A percentile compares a stretch with the other conserved stretches of the same genome.
These are phyloP conservation scores for Amylocarpus encephaloides DNA, from an alignment of 2,329 filamentous ascomycete species.

Conservation along the genomic window DNA sequence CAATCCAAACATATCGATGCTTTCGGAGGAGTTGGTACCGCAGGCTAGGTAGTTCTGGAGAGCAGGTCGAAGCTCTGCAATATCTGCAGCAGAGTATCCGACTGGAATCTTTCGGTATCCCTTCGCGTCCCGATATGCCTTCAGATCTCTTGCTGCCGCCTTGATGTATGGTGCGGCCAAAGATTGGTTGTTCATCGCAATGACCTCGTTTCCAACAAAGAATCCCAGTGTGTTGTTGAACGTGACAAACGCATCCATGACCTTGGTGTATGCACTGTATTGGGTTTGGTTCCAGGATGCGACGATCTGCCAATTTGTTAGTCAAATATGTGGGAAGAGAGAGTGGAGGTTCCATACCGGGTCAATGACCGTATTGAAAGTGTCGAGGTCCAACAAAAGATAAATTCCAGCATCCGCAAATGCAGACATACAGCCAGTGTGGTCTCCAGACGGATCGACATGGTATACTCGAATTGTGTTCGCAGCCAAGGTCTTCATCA, in stretches of 20 bases:
- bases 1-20: constrained; percentile 74
- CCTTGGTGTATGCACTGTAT: constrained; percentile 41
- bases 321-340: not conserved
- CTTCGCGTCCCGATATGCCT: constrained; percentile 69
- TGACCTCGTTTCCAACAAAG: constrained; percentile 84
- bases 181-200: constrained; percentile 55
- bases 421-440: constrained; percentile 73
- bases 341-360: constrained; percentile 40
- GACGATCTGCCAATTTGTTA: constrained; percentile 37
- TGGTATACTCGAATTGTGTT: constrained; percentile 88
- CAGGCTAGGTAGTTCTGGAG: constrained; percentile 71
- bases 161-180: constrained; percentile 75
- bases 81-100: constrained; percentile 84
- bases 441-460: constrained; percentile 65
- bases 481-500: constrained; percentile 75
- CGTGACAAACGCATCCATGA: constrained; percentile 31
- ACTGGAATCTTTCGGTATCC: constrained; percentile 75
- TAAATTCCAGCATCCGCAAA: constrained; percentile 80
- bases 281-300: constrained; percentile 71
- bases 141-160: constrained; percentile 73
- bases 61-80: constrained; percentile 59
- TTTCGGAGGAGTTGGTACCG: constrained; percentile 47
- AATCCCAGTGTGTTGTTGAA: constrained; percentile 80
- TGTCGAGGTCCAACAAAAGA: constrained; percentile 76
- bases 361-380: constrained; percentile 62